Evolutionary conservation across 176 grass and related monocot species (phyloP).

Genomic region (Bolboschoenus planiculmis): DNA sequence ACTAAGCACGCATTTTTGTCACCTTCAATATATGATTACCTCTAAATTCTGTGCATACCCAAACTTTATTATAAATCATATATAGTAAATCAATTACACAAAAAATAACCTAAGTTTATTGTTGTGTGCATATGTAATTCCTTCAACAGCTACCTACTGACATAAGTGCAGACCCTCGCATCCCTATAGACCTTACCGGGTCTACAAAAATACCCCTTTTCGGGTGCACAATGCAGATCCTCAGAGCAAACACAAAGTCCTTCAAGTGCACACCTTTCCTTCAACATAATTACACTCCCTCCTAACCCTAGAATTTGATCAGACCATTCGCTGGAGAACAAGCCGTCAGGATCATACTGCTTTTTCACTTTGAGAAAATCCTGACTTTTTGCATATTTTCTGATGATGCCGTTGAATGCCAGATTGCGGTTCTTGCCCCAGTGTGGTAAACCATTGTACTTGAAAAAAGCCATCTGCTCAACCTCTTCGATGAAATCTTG

Average conservation of each 20-base stretch:
- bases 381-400: neutral
- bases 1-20: neutral
- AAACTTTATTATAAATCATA: neutral
- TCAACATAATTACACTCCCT: conserved; percentile 14
- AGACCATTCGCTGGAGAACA: conserved; percentile 34
- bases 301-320: conserved; percentile 27
- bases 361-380: neutral
- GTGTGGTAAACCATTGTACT: neutral
- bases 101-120: neutral
- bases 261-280: conserved; percentile 38
- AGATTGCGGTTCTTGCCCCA: neutral
- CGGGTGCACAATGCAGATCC: conserved; percentile 35
- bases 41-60: neutral
- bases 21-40: neutral
- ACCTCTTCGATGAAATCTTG: neutral
- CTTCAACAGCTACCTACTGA: neutral
- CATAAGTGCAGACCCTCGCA: conserved; percentile 26
- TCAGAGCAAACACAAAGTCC: conserved; percentile 36
- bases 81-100: neutral
- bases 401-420: neutral
- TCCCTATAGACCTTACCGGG: conserved; percentile 28
- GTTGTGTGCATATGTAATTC: neutral
- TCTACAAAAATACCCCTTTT: conserved; percentile 25
- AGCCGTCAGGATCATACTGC: conserved; percentile 22
- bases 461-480: neutral